Base-by-base conservation (phyloP, 371 early-diverging fungal genomes). In the Lichtheimia ramosa region DNA sequence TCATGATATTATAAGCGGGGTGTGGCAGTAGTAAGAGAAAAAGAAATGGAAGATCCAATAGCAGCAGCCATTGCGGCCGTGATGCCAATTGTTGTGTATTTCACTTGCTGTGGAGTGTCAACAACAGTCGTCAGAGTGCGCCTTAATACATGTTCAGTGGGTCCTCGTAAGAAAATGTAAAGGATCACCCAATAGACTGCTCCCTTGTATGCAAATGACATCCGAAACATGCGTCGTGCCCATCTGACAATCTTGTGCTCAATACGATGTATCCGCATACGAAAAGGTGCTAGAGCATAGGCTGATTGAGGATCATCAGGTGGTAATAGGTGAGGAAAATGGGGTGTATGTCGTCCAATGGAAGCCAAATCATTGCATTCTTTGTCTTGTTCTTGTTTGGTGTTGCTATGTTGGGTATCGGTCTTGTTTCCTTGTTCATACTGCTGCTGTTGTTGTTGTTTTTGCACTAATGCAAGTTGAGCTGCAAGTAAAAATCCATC, bases 251-350 rank as follows among this genome's bases (percentile, higher is more conserved):
- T 4, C 12, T 58, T 60, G 48, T 74, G 75, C 39, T 77, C 78
- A 0, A 65, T 61, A n/a, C 73, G 63, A 4, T 57, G 48, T 2
- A 77, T 24, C 8, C 69, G 70, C 8, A 69, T 60, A 51, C 59
- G 68, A 14, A 74, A 39, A 7, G 78, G 78, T 10, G 78, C 70
- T 20, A 41, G 55, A 2, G 71, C 57, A 53, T 74, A 74, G 2
- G 70, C 63, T 16, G 73, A 73, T n/a, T 76, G 73, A 21, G 77
- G 77, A 40, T 71, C 69, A 25, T 65, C 53, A 14, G 63, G 60
- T 2, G 78, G 78, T 51, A 77, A 34, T 56, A 77, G 58, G 34
- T 77, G 78, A 15, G 78, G 78, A 51, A 74, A 77, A 58, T 77
- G 75, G 3, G 66, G 58, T 25, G 51, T 55, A 23, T 55, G 59